These are phyloP conservation scores for Allomyces macrogynus DNA, from an alignment of 192 early-diverging fungal genomes.

Conservation along the genomic window DNA sequence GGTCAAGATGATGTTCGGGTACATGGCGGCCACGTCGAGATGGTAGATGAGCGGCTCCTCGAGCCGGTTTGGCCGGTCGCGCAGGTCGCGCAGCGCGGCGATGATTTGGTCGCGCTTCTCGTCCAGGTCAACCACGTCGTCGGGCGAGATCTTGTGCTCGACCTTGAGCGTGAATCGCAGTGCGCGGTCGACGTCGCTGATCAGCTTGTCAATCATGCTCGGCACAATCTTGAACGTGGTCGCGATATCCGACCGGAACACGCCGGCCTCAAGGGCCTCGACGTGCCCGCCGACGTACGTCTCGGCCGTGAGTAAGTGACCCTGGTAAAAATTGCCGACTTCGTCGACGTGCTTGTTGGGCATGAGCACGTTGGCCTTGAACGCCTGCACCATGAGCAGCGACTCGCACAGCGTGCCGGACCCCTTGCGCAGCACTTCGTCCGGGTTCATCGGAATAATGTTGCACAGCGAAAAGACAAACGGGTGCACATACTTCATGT, in stretches of 20 bases:
- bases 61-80: conserved; percentile 53
- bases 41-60: conserved; percentile 86
- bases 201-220: conserved; percentile 55
- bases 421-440: conserved; percentile 90
- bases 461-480: conserved; percentile 99
- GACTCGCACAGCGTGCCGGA: conserved; percentile 91
- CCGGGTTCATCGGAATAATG: conserved; percentile 91
- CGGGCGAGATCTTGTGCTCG: conserved; percentile 52
- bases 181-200: conserved; percentile 78
- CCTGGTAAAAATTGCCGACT: conserved; percentile 58
- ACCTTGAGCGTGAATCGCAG: conserved; percentile 71
- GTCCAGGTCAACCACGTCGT: conserved; percentile 73
- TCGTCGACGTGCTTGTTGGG: conserved; percentile 88
- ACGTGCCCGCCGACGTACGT: conserved; percentile 98
- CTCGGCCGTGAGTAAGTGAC: conserved; percentile 75
- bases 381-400: conserved; percentile 90
- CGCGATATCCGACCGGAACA: conserved; percentile 82
- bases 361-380: conserved; percentile 70
- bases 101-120: conserved; percentile 56
- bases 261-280: conserved; percentile 93
- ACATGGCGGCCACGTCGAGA: conserved; percentile 99
- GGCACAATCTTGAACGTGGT: conserved; percentile 63
- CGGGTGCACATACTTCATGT: conserved; percentile 98
- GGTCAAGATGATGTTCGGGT: conserved; percentile 97
- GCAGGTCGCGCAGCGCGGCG: conserved; percentile 38